A percentile compares a stretch with the other conserved stretches of the same genome.
These are phyloP conservation scores for Kwoniella botswanensis DNA, from an alignment of 768 basidiomycete genomes.

Conservation along the genomic window DNA sequence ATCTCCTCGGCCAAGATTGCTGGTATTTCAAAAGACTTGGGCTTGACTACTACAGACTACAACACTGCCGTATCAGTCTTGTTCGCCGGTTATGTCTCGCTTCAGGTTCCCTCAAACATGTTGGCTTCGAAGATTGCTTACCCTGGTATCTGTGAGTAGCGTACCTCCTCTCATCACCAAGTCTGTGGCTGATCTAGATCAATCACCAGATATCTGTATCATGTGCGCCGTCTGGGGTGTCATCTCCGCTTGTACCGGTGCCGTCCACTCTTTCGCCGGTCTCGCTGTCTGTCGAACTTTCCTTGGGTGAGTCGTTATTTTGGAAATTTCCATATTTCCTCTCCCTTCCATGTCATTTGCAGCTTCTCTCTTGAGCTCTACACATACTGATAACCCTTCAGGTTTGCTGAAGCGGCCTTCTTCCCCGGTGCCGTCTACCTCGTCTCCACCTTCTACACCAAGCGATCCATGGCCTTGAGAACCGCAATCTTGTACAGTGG, in stretches of 20 bases:
- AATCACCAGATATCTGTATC: slow-evolving; percentile 36
- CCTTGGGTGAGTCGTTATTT: slow-evolving; percentile 26
- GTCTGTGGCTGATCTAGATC: neutral
- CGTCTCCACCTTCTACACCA: slow-evolving; percentile 46
- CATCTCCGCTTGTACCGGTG: slow-evolving; percentile 49
- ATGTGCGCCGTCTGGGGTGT: slow-evolving; percentile 48
- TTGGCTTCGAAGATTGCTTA: slow-evolving; percentile 45
- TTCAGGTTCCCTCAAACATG: slow-evolving; percentile 55
- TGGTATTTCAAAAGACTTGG: slow-evolving; percentile 38
- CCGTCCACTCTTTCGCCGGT: slow-evolving; percentile 39
- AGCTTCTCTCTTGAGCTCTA: neutral
- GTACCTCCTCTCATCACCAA: neutral
- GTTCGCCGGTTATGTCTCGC: slow-evolving; percentile 53
- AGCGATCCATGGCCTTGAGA: slow-evolving; percentile 47
- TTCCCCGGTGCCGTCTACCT: slow-evolving; percentile 49
- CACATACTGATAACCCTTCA: neutral
- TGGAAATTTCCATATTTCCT: slow-evolving; percentile 18
- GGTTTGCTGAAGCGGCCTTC: slow-evolving; percentile 44
- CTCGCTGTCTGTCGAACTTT: slow-evolving; percentile 44
- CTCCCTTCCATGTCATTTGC: neutral
- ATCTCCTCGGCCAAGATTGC: slow-evolving; percentile 44
- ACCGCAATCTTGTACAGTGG: slow-evolving; percentile 50
- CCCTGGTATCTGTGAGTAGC: slow-evolving; percentile 42
- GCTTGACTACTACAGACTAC: slow-evolving; percentile 36
- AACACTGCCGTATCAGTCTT: slow-evolving; percentile 45